Conservation (phyloP, 441 rosid species). For the Jatropha multifida region DNA sequence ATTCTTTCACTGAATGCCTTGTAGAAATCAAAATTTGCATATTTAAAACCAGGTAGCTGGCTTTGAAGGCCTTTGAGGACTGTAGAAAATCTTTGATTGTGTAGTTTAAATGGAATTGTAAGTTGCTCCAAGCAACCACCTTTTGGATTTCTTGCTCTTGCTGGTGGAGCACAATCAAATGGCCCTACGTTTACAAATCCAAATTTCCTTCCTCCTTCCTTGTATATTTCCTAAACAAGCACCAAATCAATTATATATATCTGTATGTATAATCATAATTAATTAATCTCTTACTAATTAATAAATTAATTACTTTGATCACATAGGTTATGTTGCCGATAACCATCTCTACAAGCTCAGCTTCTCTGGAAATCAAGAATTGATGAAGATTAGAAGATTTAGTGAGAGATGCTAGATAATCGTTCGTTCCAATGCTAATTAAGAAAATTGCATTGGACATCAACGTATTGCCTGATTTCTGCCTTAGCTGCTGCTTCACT, state of each 20-base stretch:
- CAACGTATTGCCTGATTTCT: background rate
- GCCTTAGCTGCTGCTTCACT: constrained; percentile 20
- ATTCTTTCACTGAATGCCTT: constrained; percentile 16
- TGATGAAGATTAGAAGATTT: too few species aligned
- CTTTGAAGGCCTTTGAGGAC: constrained; percentile 26
- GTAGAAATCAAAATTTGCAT: constrained; percentile 35
- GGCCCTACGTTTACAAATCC: background rate
- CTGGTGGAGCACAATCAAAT: constrained; percentile 14
- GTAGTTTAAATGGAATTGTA: constrained; percentile 23
- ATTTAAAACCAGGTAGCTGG: constrained; percentile 28
- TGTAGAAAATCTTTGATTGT: constrained; percentile 28
- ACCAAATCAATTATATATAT: background rate
- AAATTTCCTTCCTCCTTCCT: constrained; percentile 8
- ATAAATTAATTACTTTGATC: constrained; percentile 33
- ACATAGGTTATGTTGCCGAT: constrained; percentile 39
- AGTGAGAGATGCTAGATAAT: background rate
- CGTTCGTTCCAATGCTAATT: background rate
- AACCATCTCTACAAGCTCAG: constrained; percentile 29
- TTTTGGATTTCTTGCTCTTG: constrained; percentile 15
- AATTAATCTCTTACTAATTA: background rate
- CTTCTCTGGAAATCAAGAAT: background rate
- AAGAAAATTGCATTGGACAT: constrained; percentile 1
- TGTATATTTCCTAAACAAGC: constrained; percentile 12
- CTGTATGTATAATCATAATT: background rate
- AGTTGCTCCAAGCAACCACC: constrained; percentile 27